Conservation (phyloP, 148 eudicot species). For the Cornus kousa region DNA sequence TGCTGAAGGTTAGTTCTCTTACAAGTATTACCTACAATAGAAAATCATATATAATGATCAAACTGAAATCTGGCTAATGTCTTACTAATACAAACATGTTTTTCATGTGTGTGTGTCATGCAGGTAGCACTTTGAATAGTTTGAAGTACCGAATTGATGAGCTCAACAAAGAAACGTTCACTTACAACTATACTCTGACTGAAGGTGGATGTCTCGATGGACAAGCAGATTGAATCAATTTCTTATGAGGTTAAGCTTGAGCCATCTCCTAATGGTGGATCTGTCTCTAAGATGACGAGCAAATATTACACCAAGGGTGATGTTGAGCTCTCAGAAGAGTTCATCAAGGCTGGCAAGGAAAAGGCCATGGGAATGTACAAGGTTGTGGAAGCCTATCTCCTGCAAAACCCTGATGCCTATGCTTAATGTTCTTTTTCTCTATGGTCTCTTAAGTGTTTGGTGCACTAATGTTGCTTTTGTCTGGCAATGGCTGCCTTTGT, state of each 20-base stretch:
- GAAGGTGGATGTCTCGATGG: background rate
- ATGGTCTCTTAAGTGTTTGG: background rate
- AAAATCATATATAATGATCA: background rate
- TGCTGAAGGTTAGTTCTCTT: constrained; percentile 2
- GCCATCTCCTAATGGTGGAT: background rate
- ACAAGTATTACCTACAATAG: background rate
- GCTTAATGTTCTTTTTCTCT: background rate
- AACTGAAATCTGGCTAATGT: background rate
- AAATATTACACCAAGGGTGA: background rate
- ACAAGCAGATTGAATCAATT: background rate
- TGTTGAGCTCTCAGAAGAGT: background rate
- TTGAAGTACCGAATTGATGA: too few relatives aligned
- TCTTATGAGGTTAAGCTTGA: background rate
- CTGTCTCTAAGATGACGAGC: background rate
- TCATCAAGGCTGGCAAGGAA: background rate
- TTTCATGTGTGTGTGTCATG: background rate
- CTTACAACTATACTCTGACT: too few relatives aligned
- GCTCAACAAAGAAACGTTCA: too few relatives aligned
- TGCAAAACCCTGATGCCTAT: constrained; percentile 15
- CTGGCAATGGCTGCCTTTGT: background rate
- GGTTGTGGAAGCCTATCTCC: constrained; percentile 16
- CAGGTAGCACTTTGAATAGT: too few relatives aligned
- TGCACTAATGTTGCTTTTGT: background rate
- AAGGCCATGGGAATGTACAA: background rate
- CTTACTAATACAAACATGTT: background rate